These are phyloP conservation scores for Penicillium olsonii DNA, from an alignment of 2,329 filamentous ascomycete species.

Conservation along the genomic window DNA sequence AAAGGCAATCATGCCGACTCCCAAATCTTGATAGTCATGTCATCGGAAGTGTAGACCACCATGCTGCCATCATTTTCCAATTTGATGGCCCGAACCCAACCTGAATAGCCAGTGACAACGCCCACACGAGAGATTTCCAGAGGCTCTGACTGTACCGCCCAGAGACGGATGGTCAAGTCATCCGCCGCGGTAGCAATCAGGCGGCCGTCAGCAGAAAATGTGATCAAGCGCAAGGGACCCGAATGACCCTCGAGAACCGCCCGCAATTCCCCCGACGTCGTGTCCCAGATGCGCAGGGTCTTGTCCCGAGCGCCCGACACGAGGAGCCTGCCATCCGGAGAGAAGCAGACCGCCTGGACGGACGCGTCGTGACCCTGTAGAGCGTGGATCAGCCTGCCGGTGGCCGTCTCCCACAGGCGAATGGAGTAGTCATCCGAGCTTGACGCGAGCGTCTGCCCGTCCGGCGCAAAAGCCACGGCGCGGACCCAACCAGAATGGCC, in stretches of 20 bases:
- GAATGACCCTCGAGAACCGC: conserved; percentile 5
- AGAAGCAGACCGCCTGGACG: conserved; percentile 8
- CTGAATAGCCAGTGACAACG: conserved; percentile 7
- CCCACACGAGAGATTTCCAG: not conserved
- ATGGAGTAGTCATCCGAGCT: conserved; percentile 7
- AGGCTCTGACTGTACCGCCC: not conserved
- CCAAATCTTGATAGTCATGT: conserved; percentile 15
- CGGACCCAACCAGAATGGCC: conserved; percentile 11
- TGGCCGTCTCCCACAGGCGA: conserved; percentile 5
- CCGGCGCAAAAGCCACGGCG: conserved; percentile 8
- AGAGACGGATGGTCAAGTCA: conserved; percentile 9
- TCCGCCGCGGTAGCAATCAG: conserved; percentile 8
- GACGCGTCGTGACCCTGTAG: conserved; percentile 2
- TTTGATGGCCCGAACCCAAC: conserved; percentile 8
- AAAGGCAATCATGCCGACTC: not conserved
- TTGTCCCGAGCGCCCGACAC: conserved; percentile 9
- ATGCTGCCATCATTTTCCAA: conserved; percentile 1
- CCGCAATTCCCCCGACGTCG: conserved; percentile 2
- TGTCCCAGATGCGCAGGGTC: conserved; percentile 9
- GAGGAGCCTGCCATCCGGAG: conserved; percentile 4
- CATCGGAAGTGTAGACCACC: conserved; percentile 9
- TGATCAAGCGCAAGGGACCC: conserved; percentile 2
- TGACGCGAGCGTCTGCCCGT: conserved; percentile 8
- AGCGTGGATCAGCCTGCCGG: not conserved
- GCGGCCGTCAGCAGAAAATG: conserved; percentile 5